phyloP scores from a whole-genome alignment of 2,329 filamentous ascomycete genomes.

The Colletotrichum cereale region DNA sequence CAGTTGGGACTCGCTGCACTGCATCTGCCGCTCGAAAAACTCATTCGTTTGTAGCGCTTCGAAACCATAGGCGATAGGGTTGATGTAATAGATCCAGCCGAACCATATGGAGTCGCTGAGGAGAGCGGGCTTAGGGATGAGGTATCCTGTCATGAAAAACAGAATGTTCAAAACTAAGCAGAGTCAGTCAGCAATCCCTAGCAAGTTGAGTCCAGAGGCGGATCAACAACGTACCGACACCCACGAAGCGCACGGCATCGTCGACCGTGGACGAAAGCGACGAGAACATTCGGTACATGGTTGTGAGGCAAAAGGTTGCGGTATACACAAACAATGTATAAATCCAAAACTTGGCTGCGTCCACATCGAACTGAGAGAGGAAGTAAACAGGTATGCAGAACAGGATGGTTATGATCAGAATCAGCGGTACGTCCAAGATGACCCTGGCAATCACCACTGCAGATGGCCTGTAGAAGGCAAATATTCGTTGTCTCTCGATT shows the following conservation, averaged over 20 bases:
- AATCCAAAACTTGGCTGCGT: constrained; percentile 40
- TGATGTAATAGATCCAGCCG: constrained; percentile 75
- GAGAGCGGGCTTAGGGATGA: constrained; percentile 69
- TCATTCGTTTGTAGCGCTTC: constrained; percentile 71
- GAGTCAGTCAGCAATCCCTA: background rate
- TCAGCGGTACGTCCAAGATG: constrained; percentile 31
- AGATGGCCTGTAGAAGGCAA: constrained; percentile 39
- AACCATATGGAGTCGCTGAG: constrained; percentile 75
- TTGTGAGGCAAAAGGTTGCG: constrained; percentile 35
- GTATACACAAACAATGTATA: constrained; percentile 37
- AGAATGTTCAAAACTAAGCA: constrained; percentile 66
- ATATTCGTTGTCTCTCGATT: constrained; percentile 34
- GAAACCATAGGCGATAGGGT: constrained; percentile 75
- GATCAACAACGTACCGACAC: constrained; percentile 28
- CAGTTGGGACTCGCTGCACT: constrained; percentile 58
- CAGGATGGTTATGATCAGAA: constrained; percentile 32
- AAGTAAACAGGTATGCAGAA: constrained; percentile 37
- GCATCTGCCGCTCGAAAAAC: constrained; percentile 65
- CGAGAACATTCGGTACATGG: constrained; percentile 56
- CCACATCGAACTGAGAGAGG: constrained; percentile 31
- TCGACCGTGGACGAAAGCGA: constrained; percentile 71
- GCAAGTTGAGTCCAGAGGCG: too few relatives aligned
- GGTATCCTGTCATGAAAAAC: constrained; percentile 76
- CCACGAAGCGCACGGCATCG: constrained; percentile 65
- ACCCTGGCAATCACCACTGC: constrained; percentile 34